Evolutionary conservation across 73 alveolate genomes (phyloP).

Genomic region (Uronychia binucleata): DNA sequence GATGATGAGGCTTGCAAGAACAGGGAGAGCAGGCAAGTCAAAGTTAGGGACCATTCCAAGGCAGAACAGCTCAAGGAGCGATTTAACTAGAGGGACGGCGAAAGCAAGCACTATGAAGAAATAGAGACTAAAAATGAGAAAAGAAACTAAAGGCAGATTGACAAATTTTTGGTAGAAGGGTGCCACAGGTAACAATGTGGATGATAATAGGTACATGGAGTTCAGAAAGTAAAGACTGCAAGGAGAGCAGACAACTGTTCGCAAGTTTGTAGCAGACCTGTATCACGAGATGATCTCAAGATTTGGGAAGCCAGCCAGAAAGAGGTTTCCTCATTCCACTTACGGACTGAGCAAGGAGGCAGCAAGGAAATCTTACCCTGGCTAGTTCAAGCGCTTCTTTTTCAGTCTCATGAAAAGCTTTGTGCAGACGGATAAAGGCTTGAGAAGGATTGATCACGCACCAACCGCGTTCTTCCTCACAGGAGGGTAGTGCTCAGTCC

Average conservation of each 20-base stretch:
- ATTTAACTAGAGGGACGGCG: conserved; percentile 20
- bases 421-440: conserved; percentile 6
- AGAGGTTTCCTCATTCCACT: conserved; percentile 29
- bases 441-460: conserved; percentile 15
- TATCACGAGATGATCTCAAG: conserved; percentile 17
- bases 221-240: conserved; percentile 5
- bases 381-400: conserved; percentile 71
- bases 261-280: conserved; percentile 23
- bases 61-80: conserved; percentile 5
- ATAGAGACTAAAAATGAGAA: conserved; percentile 13
- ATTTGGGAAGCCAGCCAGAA: conserved; percentile 5
- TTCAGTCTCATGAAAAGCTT: conserved; percentile 48
- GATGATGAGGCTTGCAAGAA: conserved; percentile 76
- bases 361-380: conserved; percentile 65
- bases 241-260: conserved; percentile 17
- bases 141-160: conserved; percentile 24
- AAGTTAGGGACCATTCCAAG: conserved; percentile 41
- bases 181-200: no score
- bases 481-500: conserved; percentile 23
- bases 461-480: conserved; percentile 38
- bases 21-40: conserved; percentile 50
- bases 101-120: conserved; percentile 20
- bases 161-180: conserved; percentile 12
- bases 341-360: conserved; percentile 43
- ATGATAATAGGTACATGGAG: conserved; percentile 9